Conservation (phyloP, 2,329 filamentous ascomycete genomes). For the Fusarium tanahbumbuense region DNA sequence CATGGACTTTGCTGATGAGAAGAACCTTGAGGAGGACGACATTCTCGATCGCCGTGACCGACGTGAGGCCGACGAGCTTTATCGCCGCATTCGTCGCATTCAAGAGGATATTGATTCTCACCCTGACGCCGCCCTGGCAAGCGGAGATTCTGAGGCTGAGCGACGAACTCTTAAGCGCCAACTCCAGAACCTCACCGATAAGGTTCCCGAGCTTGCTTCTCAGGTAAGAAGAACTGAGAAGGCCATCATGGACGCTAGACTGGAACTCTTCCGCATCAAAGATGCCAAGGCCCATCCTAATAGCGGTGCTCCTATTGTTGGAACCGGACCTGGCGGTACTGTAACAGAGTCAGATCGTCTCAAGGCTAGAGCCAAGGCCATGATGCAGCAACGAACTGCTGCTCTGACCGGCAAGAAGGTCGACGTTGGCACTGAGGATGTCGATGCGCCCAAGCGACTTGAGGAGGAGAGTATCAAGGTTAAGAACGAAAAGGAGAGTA, state of each 20-base stretch:
- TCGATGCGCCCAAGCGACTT: conserved; percentile 82
- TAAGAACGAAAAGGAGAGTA: conserved; percentile 87
- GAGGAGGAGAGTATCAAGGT: conserved; percentile 89
- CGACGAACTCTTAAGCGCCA: conserved; percentile 87
- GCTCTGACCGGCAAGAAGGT: conserved; percentile 88
- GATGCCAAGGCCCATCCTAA: conserved; percentile 93
- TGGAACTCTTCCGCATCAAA: conserved; percentile 92
- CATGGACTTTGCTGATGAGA: conserved; percentile 95
- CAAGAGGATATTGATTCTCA: conserved; percentile 96
- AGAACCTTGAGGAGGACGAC: conserved; percentile 89
- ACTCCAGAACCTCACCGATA: conserved; percentile 87
- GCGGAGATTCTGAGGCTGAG: conserved; percentile 88
- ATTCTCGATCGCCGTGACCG: conserved; percentile 89
- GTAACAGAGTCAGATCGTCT: conserved; percentile 94
- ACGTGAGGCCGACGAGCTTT: conserved; percentile 92
- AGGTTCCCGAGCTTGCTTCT: conserved; percentile 90
- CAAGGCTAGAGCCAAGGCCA: conserved; percentile 93
- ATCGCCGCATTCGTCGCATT: conserved; percentile 87
- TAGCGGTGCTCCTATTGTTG: conserved; percentile 83
- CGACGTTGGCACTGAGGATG: conserved; percentile 75
- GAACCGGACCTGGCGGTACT: conserved; percentile 89
- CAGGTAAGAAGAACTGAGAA: conserved; percentile 92
- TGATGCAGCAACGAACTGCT: conserved; percentile 98
- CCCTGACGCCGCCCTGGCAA: conserved; percentile 76
- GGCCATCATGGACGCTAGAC: conserved; percentile 87